phyloP scores from a whole-genome alignment of 1,139 yeast genomes.

The Suhomyces yuchorum region DNA sequence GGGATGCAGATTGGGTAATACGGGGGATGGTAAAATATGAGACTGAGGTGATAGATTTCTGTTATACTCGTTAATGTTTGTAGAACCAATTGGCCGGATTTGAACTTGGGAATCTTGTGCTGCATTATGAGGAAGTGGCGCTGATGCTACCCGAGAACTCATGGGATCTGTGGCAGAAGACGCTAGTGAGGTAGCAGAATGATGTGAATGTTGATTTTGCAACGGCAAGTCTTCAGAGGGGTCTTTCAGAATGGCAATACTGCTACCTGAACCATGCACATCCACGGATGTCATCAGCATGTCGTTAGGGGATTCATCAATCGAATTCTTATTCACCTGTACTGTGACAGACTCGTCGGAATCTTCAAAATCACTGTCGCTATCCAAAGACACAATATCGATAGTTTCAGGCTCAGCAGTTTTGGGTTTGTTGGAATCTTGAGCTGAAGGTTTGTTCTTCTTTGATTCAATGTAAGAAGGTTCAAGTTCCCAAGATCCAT shows the following conservation, averaged over 20 bases:
- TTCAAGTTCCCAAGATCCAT: slow-evolving; percentile 59
- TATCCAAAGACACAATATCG: slow-evolving; percentile 30
- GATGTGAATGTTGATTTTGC: neutral
- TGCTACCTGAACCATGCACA: neutral
- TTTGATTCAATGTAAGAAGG: slow-evolving; percentile 6
- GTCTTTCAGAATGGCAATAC: neutral
- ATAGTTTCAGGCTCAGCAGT: slow-evolving; percentile 8
- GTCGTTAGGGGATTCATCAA: neutral
- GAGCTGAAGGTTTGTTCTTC: slow-evolving; percentile 11
- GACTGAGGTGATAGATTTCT: slow-evolving; percentile 1
- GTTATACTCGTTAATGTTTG: neutral
- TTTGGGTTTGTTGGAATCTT: slow-evolving; percentile 6
- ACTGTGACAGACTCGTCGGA: neutral
- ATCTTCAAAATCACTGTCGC: slow-evolving; percentile 25
- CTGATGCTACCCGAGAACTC: neutral
- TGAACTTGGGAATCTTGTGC: neutral
- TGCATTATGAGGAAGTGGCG: neutral
- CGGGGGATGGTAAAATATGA: neutral
- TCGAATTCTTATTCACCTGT: neutral
- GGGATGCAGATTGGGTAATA: neutral
- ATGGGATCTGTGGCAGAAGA: neutral
- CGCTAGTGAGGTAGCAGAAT: neutral
- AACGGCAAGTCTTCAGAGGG: neutral
- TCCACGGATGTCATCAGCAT: neutral
- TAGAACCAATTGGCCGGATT: neutral